Evolutionary conservation across 108 stramenopile species (phyloP).

Genomic region (Nitzschia sp.): DNA sequence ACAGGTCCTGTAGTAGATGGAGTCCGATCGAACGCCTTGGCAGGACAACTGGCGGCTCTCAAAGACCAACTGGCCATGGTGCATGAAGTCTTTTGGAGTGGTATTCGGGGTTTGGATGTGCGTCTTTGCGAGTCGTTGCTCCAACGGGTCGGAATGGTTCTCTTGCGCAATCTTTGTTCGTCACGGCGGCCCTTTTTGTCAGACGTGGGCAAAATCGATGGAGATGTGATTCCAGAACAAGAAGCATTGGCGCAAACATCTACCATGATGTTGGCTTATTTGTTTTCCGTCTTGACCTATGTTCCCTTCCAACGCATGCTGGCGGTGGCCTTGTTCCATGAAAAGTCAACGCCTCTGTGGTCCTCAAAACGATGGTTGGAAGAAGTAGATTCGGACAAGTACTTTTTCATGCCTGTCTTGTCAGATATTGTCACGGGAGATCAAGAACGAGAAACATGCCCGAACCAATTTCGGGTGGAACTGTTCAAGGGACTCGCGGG

Average conservation of each 20-base stretch:
- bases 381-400: slow-evolving; percentile 21
- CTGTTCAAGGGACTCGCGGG: slow-evolving; percentile 40
- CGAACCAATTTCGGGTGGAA: slow-evolving; percentile 44
- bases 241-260: slow-evolving; percentile 52
- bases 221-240: slow-evolving; percentile 47
- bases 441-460: slow-evolving; percentile 26
- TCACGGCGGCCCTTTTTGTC: slow-evolving; percentile 27
- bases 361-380: slow-evolving; percentile 6
- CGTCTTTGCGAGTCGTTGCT: slow-evolving; percentile 70
- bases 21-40: slow-evolving; percentile 53
- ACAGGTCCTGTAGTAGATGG: slow-evolving; percentile 57
- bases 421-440: slow-evolving; percentile 43
- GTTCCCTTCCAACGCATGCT: slow-evolving; percentile 58
- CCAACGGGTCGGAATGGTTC: slow-evolving; percentile 49
- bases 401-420: slow-evolving; percentile 46
- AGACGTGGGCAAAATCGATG: slow-evolving; percentile 35
- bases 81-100: slow-evolving; percentile 76
- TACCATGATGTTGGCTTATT: slow-evolving; percentile 39
- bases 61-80: slow-evolving; percentile 69
- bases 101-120: slow-evolving; percentile 66
- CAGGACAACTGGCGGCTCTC: slow-evolving; percentile 46
- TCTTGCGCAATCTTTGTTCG: slow-evolving; percentile 46
- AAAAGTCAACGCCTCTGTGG: slow-evolving; percentile 44
- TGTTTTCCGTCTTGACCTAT: slow-evolving; percentile 51
- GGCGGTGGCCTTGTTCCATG: slow-evolving; percentile 60